phyloP scores from a whole-genome alignment of 2,329 filamentous ascomycete genomes.

The Stagonosporopsis vannaccii region DNA sequence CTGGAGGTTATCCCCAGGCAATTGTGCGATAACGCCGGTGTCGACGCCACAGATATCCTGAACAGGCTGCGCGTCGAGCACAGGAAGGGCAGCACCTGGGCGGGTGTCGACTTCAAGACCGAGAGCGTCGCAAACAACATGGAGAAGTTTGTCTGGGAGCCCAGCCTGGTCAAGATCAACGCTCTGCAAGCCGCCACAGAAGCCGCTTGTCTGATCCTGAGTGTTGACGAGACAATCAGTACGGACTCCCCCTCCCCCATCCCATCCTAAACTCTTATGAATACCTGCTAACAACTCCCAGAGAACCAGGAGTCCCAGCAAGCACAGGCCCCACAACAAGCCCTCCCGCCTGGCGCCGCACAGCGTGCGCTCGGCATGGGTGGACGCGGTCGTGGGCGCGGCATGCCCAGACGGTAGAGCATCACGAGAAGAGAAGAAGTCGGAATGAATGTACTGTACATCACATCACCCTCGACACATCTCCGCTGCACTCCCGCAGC shows the following conservation, averaged over 20 bases:
- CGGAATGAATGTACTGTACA: constrained; percentile 28
- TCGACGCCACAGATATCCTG: constrained; percentile 97
- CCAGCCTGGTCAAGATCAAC: constrained; percentile 94
- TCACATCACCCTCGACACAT: constrained; percentile 26
- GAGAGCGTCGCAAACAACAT: constrained; percentile 96
- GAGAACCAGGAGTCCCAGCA: constrained; percentile 90
- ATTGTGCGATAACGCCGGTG: constrained; percentile 97
- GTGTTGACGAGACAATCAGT: constrained; percentile 98
- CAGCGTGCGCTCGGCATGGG: constrained; percentile 86
- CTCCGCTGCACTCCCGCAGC: constrained; percentile 8
- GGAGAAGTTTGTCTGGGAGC: constrained; percentile 97
- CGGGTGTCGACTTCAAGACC: constrained; percentile 91
- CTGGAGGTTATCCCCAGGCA: constrained; percentile 96
- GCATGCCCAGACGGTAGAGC: constrained; percentile 80
- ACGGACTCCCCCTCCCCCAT: constrained; percentile 38
- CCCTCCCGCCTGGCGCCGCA: constrained; percentile 70
- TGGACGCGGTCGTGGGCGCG: constrained; percentile 62
- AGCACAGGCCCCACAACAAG: constrained; percentile 80
- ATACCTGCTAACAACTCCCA: constrained; percentile 43
- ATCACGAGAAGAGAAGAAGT: neutral
- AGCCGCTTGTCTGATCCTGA: constrained; percentile 91
- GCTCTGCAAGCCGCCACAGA: constrained; percentile 96
- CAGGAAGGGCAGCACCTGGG: constrained; percentile 90
- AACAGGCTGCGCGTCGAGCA: constrained; percentile 97
- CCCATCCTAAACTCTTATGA: neutral